These are phyloP conservation scores for Coelastrella sp. DNA, from an alignment of 139 green algal genomes.

Conservation along the genomic window DNA sequence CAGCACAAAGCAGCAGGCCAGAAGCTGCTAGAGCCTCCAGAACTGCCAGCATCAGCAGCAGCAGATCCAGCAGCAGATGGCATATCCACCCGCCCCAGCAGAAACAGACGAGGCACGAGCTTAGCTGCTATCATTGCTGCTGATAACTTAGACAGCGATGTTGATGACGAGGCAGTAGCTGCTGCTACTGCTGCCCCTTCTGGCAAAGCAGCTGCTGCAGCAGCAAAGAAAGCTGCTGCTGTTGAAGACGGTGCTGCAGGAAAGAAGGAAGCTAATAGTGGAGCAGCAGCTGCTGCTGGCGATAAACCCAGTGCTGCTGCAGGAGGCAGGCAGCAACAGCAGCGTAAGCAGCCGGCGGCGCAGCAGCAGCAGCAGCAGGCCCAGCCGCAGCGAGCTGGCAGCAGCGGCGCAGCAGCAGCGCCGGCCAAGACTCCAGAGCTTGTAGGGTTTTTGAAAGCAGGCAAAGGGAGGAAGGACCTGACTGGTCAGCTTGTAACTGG, in stretches of 20 bases:
- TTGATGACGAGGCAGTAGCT: background rate
- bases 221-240: background rate
- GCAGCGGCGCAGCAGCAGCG: background rate
- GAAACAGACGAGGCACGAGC: conserved; percentile 14
- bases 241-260: conserved; percentile 2
- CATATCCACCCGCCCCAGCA: background rate
- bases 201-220: background rate
- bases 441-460: conserved; percentile 20
- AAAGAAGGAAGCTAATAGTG: background rate
- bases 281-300: conserved; percentile 2
- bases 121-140: conserved; percentile 40
- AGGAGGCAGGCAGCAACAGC: background rate
- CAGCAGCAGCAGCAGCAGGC: background rate
- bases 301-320: background rate
- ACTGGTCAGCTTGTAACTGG: conserved; percentile 24
- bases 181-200: background rate
- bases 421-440: conserved; percentile 17
- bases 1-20: background rate
- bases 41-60: conserved; percentile 27
- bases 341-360: background rate
- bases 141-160: conserved; percentile 2
- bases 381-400: background rate
- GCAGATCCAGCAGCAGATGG: conserved; percentile 1
- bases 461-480: conserved; percentile 20
- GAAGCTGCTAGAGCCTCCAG: conserved; percentile 15